Conservation (phyloP, 148 eudicot species). For the Chenopodium berlandieri region DNA sequence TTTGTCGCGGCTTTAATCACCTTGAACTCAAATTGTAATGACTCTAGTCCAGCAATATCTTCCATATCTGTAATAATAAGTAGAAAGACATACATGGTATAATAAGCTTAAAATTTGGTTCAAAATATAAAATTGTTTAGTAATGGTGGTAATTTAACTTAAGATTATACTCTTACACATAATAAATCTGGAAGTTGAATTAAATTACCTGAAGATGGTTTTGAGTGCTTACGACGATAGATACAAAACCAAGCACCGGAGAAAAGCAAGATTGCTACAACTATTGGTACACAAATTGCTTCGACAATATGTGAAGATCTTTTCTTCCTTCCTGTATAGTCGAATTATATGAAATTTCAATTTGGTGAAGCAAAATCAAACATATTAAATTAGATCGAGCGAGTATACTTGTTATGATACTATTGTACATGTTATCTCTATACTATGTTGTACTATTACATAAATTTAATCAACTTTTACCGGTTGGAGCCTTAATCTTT, state of each 20-base stretch:
- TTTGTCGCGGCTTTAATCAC: constrained; percentile 1
- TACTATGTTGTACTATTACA: no score
- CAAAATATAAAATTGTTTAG: no score
- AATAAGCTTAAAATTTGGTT: no score
- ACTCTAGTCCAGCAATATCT: neutral
- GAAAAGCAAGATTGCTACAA: constrained; percentile 5
- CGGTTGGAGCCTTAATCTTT: no score
- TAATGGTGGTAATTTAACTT: no score
- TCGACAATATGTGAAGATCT: neutral
- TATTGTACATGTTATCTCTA: no score
- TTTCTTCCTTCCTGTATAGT: constrained; percentile 1
- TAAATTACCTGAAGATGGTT: neutral
- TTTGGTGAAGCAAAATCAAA: constrained; percentile 25
- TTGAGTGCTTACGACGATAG: neutral
- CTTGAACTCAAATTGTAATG: constrained; percentile 6
- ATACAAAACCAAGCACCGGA: neutral
- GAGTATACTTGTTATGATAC: no score
- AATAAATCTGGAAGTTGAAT: no score
- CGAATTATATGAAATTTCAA: neutral
- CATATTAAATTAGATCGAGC: no score
- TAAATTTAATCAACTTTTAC: no score
- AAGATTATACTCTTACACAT: no score
- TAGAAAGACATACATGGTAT: neutral
- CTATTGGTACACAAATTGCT: neutral
- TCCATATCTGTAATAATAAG: neutral